Percentiles rank a stretch among this genome's conserved stretches.
phyloP scores from a whole-genome alignment of 139 green algal genomes.

The Ostreobium quekettii region DNA sequence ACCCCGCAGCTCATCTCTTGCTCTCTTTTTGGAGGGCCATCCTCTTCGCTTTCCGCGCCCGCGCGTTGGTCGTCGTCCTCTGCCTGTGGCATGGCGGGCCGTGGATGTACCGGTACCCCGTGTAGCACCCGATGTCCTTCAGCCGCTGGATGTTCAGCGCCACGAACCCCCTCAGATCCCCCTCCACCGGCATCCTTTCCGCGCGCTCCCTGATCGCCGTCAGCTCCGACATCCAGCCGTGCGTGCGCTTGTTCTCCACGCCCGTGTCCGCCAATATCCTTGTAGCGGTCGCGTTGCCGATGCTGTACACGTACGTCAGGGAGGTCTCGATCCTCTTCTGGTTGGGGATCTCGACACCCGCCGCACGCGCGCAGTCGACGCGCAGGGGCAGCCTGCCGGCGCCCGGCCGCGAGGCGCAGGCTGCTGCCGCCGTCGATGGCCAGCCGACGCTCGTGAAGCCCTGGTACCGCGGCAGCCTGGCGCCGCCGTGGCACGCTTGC shows the following conservation, averaged over 20 bases:
- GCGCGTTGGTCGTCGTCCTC: constrained; percentile 93
- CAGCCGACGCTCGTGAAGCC: too few species aligned
- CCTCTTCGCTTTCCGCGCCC: constrained; percentile 88
- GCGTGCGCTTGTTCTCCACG: constrained; percentile 93
- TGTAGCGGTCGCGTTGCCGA: constrained; percentile 86
- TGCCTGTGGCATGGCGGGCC: constrained; percentile 85
- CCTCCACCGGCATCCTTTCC: constrained; percentile 81
- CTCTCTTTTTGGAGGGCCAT: too few species aligned
- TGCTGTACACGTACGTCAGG: constrained; percentile 95
- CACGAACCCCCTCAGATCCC: constrained; percentile 82
- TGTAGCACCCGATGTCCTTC: constrained; percentile 97
- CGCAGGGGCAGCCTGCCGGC: background rate
- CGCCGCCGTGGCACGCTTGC: too few species aligned
- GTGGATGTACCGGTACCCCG: constrained; percentile 62
- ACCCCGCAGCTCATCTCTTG: too few species aligned
- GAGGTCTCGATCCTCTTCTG: constrained; percentile 89
- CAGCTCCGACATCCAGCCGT: constrained; percentile 94
- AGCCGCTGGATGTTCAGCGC: constrained; percentile 93
- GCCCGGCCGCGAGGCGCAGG: too few species aligned
- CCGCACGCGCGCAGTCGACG: constrained; percentile 8
- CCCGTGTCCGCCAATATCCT: constrained; percentile 74
- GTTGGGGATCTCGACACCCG: constrained; percentile 93
- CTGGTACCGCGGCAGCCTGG: too few species aligned
- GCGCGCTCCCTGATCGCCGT: constrained; percentile 84
- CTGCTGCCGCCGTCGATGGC: too few species aligned